phyloP scores from a whole-genome alignment of 2,329 filamentous ascomycete genomes.

The Spiromastix sp. region DNA sequence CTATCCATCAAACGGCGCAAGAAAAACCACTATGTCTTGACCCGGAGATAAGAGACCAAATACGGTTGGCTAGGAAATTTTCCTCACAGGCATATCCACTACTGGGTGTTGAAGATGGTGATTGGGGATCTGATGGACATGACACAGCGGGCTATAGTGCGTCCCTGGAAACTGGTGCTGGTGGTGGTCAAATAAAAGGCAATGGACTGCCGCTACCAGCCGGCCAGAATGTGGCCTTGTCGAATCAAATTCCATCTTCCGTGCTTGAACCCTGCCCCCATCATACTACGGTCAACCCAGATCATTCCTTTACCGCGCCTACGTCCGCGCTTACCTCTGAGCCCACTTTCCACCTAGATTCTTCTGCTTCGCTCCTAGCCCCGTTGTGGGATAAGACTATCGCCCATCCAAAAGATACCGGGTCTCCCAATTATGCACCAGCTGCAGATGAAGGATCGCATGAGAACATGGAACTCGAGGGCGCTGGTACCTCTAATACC shows the following conservation, averaged over 20 bases:
- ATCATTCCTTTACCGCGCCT: slow-evolving; percentile 16
- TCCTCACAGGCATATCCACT: slow-evolving; percentile 8
- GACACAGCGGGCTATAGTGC: slow-evolving; percentile 25
- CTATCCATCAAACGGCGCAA: slow-evolving; percentile 42
- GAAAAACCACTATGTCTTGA: slow-evolving; percentile 11
- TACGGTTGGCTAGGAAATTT: slow-evolving; percentile 7
- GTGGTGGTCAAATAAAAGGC: slow-evolving; percentile 15
- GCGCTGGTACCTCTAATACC: slow-evolving; percentile 18
- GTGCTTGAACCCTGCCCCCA: slow-evolving; percentile 11
- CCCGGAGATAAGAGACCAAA: slow-evolving; percentile 2
- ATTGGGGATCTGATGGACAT: slow-evolving; percentile 7
- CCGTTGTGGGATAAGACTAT: no score
- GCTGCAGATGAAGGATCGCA: slow-evolving; percentile 10
- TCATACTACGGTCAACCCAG: not conserved
- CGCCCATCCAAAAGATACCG: not conserved
- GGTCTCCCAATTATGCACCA: not conserved
- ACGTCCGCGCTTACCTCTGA: slow-evolving; percentile 15
- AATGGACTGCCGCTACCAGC: slow-evolving; percentile 20
- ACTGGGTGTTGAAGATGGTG: slow-evolving; percentile 6
- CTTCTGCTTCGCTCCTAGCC: not conserved
- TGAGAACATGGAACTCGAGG: slow-evolving; percentile 14
- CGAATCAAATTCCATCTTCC: slow-evolving; percentile 13
- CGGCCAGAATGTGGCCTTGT: slow-evolving; percentile 12
- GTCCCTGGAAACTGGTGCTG: slow-evolving; percentile 15
- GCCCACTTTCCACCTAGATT: slow-evolving; percentile 16